A percentile compares a stretch with the other conserved stretches of the same genome.
phyloP scores from a whole-genome alignment of 345 rosid genomes.

The Salix koriyanagi region DNA sequence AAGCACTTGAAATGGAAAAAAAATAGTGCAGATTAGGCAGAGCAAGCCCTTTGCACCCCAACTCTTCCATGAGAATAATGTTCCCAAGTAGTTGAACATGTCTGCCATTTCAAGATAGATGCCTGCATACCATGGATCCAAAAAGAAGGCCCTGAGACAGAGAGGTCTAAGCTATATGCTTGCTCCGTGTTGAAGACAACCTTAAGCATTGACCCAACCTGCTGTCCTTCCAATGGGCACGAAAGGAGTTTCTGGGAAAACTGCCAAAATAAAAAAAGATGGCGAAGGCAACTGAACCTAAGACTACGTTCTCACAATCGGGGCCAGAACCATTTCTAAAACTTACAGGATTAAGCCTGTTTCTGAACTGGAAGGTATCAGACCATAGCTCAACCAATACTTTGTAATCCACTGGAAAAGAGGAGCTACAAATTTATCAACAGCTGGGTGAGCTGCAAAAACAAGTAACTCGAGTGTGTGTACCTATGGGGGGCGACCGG shows the following conservation, averaged over 20 bases:
- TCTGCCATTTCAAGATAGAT: slow-evolving; percentile 80
- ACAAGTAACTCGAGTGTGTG: neutral
- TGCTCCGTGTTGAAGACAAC: slow-evolving; percentile 67
- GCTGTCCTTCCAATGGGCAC: slow-evolving; percentile 86
- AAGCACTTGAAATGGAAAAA: slow-evolving; percentile 74
- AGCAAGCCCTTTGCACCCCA: slow-evolving; percentile 62
- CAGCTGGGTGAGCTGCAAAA: neutral
- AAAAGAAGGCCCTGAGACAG: slow-evolving; percentile 83
- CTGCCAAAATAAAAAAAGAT: slow-evolving; percentile 74
- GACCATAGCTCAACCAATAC: neutral
- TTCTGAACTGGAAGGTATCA: neutral
- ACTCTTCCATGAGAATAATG: slow-evolving; percentile 65
- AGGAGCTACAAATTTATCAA: too few species aligned
- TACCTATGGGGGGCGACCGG: neutral
- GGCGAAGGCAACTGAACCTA: slow-evolving; percentile 66
- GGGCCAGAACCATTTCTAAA: slow-evolving; percentile 52
- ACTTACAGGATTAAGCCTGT: neutral
- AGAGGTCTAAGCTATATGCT: slow-evolving; percentile 78
- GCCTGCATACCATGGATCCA: slow-evolving; percentile 84
- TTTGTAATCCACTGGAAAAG: neutral
- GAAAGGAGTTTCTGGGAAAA: slow-evolving; percentile 71
- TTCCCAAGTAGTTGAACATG: slow-evolving; percentile 62
- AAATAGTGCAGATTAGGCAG: slow-evolving; percentile 34
- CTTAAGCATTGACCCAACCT: slow-evolving; percentile 88
- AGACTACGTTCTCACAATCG: slow-evolving; percentile 37